Base-by-base conservation (phyloP, 176 grass and related monocot species). In the Cenchrus purpureus region DNA sequence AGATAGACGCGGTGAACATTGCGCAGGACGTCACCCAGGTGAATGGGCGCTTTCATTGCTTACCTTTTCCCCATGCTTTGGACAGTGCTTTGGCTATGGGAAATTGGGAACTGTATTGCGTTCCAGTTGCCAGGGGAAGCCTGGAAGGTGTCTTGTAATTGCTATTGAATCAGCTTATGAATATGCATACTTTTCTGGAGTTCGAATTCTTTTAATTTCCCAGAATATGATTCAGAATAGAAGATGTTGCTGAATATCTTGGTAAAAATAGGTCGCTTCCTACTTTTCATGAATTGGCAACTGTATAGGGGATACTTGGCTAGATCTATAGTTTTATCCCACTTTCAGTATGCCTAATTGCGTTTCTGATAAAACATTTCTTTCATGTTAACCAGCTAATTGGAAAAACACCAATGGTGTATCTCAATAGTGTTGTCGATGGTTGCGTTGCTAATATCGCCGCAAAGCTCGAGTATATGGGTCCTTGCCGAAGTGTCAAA, bases 381-480 rank as follows among this genome's bases (percentile, higher is more conserved):
- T 85, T 43, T 83, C 40, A n/a, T 91, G 40, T 60, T 34, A 42
- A 84, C 25, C 80, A 99, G 93, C 77, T 99, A 77, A 92, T 99
- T 82, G 93, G 97, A 1, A 95, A 90, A 66, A 99, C 97, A 40
- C 93, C 97, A 53, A 99, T 99, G 97, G 89, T 99, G 57, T 94
- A 94, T 86, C 93, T 99, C 10, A 99, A 99, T 83, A 99, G 81
- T 72, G 86, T 96, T 17, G 91, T 91, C 45, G 88, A 96, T 57
- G 97, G 93, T 12, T 99, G 91, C 81, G 88, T 94, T 6, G 97
- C 93, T 42, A 99, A 87, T 79, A 88, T 99, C 15, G 86, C 97
- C n/a, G 97, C 97, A 76, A 99, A 99, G 72, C 93, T 99, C 0
- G 93, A 99, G 83, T 99, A 92, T 48, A 87, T 96, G 91, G 97